Evolutionary conservation across 129 eudicot genomes (phyloP), one percentile per base, ranked within the genome.

Genomic region (Apium graveolens): DNA sequence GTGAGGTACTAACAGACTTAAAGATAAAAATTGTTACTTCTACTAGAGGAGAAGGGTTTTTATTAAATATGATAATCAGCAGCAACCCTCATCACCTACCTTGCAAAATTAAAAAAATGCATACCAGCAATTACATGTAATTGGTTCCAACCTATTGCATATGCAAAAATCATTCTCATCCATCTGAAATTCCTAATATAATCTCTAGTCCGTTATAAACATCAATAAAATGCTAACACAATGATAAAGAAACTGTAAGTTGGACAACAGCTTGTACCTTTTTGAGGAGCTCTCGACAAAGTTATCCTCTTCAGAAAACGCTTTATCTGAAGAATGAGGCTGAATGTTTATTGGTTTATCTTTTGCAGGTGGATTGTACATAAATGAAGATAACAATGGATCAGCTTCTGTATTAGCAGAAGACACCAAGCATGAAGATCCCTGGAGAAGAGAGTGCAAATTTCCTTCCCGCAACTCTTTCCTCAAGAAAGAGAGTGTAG

Each of bases 391-490:
- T 55, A 95, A 70, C 84, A 87, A 81, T 34, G 92, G 96, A 78
- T 92, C 99, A 1, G 93, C 82, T 69, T 90, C 97, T 29, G 89
- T 72, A 69, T 80, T 85, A 11, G 84, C 70, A 11, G 92, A 85
- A 73, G 88, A 65, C 43, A 79, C 76, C 53, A 53, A n/a, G 77
- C 45, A 49, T 2, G 93, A 83, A 44, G 92, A 87, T 35, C 95
- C 92, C 11, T 91, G 91, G 39, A 93, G 81, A 66, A 93, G 83
- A 60, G 96, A 84, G 70, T 89, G 97, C 39, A 87, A 69, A 70
- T 84, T 91, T 68, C 91, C 97, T 73, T 91, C 97, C 37, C 90
- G 80, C 77, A 91, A 84, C 77, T 95, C 97, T 84, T 80, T 91
- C 75, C 86, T 89, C 82, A 89, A 60, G 46, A 86, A 76, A 68